Conservation (phyloP, 2,329 filamentous ascomycete genomes). For the Colletotrichum spinosum region DNA sequence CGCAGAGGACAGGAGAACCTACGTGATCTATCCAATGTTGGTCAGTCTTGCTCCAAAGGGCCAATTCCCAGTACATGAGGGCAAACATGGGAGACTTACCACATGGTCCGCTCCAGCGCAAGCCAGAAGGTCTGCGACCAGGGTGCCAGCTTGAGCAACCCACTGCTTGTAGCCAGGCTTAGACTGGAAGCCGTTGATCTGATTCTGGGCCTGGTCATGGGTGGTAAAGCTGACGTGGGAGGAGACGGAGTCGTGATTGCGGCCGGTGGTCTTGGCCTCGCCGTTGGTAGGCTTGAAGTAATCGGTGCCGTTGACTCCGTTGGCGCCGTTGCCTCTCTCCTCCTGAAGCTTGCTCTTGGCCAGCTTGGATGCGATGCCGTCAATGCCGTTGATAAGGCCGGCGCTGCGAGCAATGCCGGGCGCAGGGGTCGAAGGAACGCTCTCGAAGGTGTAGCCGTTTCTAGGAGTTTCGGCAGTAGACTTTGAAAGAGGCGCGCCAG, state of each 20-base stretch:
- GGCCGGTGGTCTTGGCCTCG: conserved; percentile 48
- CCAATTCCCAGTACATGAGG: no score
- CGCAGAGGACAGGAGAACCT: conserved; percentile 36
- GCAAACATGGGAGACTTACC: conserved; percentile 43
- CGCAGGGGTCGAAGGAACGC: conserved; percentile 86
- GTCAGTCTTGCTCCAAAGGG: background rate
- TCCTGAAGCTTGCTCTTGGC: conserved; percentile 72
- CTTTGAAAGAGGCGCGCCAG: conserved; percentile 87
- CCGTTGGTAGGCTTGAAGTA: conserved; percentile 35
- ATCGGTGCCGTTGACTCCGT: conserved; percentile 44
- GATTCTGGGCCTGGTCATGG: conserved; percentile 67
- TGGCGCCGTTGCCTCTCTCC: conserved; percentile 45
- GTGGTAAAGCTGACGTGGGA: conserved; percentile 66
- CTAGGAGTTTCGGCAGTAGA: conserved; percentile 64
- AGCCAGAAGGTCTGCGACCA: conserved; percentile 93
- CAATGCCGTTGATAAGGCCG: conserved; percentile 74
- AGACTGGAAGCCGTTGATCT: conserved; percentile 73
- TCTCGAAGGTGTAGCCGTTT: conserved; percentile 88
- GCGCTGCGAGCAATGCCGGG: conserved; percentile 76
- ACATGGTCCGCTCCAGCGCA: conserved; percentile 97
- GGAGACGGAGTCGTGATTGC: conserved; percentile 52
- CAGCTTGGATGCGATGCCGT: conserved; percentile 78
- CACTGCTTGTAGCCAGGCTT: conserved; percentile 98
- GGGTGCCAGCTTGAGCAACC: conserved; percentile 96
- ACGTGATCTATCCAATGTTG: conserved; percentile 35